These are phyloP conservation scores for Fusarium sp. DNA, from an alignment of 2,329 filamentous ascomycete genomes.

Conservation along the genomic window DNA sequence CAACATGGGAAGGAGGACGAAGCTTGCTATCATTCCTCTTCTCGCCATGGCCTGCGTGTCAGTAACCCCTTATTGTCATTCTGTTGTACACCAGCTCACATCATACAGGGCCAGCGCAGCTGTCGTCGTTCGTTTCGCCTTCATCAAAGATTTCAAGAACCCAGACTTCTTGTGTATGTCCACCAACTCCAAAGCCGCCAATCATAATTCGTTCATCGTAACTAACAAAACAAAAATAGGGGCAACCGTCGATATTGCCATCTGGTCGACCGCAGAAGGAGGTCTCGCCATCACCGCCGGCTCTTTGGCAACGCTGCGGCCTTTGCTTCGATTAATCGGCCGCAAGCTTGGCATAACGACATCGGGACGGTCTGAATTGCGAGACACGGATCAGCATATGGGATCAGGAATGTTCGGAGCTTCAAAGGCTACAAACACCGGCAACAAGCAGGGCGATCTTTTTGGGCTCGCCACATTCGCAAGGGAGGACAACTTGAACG, in stretches of 20 bases:
- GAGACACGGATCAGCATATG: conserved; percentile 29
- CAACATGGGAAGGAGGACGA: conserved; percentile 65
- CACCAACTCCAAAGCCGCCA: background rate
- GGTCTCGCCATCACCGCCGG: conserved; percentile 62
- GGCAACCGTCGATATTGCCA: conserved; percentile 58
- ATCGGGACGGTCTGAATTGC: conserved; percentile 35
- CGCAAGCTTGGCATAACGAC: conserved; percentile 49
- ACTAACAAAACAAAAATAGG: conserved; percentile 36
- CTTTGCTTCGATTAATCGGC: conserved; percentile 53
- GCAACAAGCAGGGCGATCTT: conserved; percentile 35
- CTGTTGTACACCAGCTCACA: conserved; percentile 22
- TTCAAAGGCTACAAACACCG: conserved; percentile 21
- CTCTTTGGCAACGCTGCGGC: conserved; percentile 60
- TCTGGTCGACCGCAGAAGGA: conserved; percentile 62
- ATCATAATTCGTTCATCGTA: background rate
- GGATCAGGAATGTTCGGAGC: conserved; percentile 15
- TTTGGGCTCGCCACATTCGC: conserved; percentile 48
- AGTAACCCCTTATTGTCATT: conserved; percentile 26
- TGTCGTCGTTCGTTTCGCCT: conserved; percentile 56
- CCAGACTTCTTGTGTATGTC: conserved; percentile 58
- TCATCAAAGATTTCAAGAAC: conserved; percentile 52
- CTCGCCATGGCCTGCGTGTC: conserved; percentile 67
- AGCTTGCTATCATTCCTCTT: conserved; percentile 63
- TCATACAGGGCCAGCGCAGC: conserved; percentile 56
- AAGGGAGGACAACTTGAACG: conserved; percentile 38